A percentile compares a stretch with the other conserved stretches of the same genome.
phyloP scores from a whole-genome alignment of 139 green algal species.

The Picochlorum sp. region DNA sequence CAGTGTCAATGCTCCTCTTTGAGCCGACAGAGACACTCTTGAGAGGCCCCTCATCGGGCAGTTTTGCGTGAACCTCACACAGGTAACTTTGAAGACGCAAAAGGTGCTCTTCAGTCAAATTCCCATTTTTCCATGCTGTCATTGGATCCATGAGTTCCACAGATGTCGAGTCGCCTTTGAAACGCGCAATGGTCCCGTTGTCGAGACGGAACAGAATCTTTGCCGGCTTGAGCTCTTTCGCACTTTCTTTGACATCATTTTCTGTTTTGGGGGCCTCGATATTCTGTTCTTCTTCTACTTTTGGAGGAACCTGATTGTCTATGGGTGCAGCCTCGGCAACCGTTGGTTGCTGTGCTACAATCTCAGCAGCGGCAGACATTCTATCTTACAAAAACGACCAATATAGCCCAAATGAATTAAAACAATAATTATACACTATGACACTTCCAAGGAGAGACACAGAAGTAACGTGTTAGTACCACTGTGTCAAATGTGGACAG shows the following conservation, averaged over 20 bases:
- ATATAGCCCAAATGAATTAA: too few relatives aligned
- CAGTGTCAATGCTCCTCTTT: constrained; percentile 29
- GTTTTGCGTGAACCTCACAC: constrained; percentile 31
- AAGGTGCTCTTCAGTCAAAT: constrained; percentile 25
- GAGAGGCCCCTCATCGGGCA: constrained; percentile 31
- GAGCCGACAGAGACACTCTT: constrained; percentile 30
- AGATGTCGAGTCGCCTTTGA: constrained; percentile 2
- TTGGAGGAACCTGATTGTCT: too few relatives aligned
- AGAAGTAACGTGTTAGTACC: too few relatives aligned
- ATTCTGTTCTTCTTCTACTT: too few relatives aligned
- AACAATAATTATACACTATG: too few relatives aligned
- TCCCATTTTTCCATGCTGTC: constrained; percentile 22
- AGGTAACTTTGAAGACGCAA: constrained; percentile 25
- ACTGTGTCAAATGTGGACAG: too few relatives aligned
- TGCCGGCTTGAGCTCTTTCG: constrained; percentile 12
- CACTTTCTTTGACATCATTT: constrained; percentile 4
- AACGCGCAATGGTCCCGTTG: constrained; percentile 32
- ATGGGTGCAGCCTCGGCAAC: too few relatives aligned
- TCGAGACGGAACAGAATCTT: constrained; percentile 31
- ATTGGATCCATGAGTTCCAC: constrained; percentile 18
- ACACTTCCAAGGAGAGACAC: too few relatives aligned
- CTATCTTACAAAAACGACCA: too few relatives aligned
- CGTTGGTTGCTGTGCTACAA: too few relatives aligned
- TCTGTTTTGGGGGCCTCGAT: not conserved
- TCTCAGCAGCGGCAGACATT: too few relatives aligned